phyloP scores from a whole-genome alignment of 1,139 yeast genomes.

The Arxiozyma bovina region DNA sequence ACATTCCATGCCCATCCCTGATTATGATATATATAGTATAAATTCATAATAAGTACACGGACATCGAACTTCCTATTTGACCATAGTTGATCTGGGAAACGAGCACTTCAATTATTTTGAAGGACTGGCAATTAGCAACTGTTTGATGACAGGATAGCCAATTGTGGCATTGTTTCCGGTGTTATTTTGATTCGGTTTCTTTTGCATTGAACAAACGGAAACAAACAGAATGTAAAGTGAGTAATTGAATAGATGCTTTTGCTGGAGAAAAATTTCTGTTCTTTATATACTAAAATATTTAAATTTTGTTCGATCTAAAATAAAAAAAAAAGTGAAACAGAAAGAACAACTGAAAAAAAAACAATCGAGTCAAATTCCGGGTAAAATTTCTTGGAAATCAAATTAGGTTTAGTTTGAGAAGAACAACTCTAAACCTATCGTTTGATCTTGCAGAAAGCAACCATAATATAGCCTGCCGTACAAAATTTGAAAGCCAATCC shows the following conservation, averaged over 20 bases:
- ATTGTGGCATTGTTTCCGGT: constrained; percentile 34
- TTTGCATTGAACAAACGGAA: constrained; percentile 9
- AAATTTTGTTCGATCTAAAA: neutral
- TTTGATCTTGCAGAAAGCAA: neutral
- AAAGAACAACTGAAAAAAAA: too few species aligned
- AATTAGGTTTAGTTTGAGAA: neutral
- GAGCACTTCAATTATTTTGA: constrained; percentile 28
- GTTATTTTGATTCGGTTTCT: constrained; percentile 28
- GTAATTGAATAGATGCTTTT: too few species aligned
- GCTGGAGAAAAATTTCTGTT: neutral
- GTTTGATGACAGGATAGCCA: constrained; percentile 30
- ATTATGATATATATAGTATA: constrained; percentile 5
- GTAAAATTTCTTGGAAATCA: neutral
- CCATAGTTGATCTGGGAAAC: constrained; percentile 32
- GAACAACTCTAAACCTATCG: neutral
- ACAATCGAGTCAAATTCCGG: neutral
- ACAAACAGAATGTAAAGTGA: neutral
- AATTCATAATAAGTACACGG: constrained; percentile 18
- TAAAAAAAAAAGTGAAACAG: too few species aligned
- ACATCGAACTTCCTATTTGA: constrained; percentile 34
- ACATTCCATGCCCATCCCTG: constrained; percentile 32
- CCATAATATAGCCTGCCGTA: neutral
- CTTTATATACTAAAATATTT: too few species aligned
- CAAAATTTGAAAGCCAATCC: neutral
- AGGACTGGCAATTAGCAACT: constrained; percentile 34